Conservation (phyloP, 345 rosid genomes). For the Salix dunnii region DNA sequence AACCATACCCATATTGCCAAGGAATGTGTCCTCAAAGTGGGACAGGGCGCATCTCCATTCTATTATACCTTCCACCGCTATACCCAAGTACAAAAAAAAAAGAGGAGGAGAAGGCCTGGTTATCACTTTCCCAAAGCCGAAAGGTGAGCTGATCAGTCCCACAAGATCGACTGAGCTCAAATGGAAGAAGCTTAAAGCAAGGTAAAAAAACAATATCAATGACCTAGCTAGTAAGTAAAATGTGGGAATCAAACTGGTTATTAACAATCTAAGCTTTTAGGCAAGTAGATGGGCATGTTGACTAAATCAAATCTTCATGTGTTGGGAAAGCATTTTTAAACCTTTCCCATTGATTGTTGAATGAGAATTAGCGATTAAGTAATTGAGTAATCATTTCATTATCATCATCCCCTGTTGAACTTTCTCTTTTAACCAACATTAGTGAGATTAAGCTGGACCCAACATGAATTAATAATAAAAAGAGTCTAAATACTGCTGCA, state of each 20-base stretch:
- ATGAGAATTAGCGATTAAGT: not conserved
- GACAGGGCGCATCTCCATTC: constrained; percentile 20
- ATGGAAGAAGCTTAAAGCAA: constrained; percentile 6
- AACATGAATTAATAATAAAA: not conserved
- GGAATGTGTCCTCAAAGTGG: constrained; percentile 28
- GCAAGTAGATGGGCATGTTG: not conserved
- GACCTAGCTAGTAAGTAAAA: not conserved
- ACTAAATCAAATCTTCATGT: not conserved
- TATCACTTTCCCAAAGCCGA: constrained; percentile 18
- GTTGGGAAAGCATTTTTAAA: not conserved
- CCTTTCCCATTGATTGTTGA: not conserved
- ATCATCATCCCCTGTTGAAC: not conserved
- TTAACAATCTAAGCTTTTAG: not conserved
- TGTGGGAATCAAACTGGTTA: not conserved
- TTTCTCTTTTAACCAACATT: not conserved
- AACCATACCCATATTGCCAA: constrained; percentile 12
- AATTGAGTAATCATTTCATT: constrained; percentile 10
- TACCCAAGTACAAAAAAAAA: not conserved
- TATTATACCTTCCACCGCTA: constrained; percentile 4
- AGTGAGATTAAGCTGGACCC: constrained; percentile 6
- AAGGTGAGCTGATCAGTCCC: constrained; percentile 10
- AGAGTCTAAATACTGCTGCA: not conserved
- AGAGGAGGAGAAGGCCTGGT: not conserved
- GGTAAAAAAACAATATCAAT: not conserved
- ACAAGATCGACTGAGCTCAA: not conserved